Evolutionary conservation across 177 flowering plant genomes (phyloP).

Genomic region (Telopea speciosissima): DNA sequence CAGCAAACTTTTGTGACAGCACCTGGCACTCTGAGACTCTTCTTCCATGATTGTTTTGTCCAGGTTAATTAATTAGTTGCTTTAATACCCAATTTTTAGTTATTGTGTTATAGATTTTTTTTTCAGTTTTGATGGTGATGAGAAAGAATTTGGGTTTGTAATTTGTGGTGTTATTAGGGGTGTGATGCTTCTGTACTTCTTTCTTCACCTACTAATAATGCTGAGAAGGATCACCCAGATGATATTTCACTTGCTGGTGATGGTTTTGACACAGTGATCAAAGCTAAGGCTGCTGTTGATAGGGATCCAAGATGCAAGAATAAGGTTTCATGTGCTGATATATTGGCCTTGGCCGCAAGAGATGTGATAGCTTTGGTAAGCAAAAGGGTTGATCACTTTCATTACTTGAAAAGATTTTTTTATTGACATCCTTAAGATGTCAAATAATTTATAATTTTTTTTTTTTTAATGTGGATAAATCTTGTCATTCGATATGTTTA

Average conservation of each 20-base stretch:
- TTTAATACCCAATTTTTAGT: too few relatives aligned
- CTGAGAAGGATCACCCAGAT: conserved; percentile 66
- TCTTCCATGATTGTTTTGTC: conserved; percentile 75
- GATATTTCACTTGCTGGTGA: conserved; percentile 70
- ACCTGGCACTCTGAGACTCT: conserved; percentile 64
- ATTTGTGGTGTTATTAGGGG: conserved; percentile 32
- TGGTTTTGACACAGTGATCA: conserved; percentile 70
- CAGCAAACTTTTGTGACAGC: conserved; percentile 62
- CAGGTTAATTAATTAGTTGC: conserved; percentile 31
- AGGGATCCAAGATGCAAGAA: conserved; percentile 43
- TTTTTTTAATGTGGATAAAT: too few relatives aligned
- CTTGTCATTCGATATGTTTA: too few relatives aligned
- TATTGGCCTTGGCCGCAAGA: conserved; percentile 65
- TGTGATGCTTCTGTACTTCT: conserved; percentile 67
- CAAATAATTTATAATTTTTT: too few relatives aligned
- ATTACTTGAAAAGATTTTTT: too few relatives aligned
- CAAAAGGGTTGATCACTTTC: too few relatives aligned
- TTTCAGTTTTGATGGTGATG: background rate
- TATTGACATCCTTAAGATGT: too few relatives aligned
- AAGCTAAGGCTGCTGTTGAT: conserved; percentile 75
- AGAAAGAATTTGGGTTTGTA: background rate
- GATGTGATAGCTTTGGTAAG: conserved; percentile 58
- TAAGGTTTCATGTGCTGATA: conserved; percentile 79
- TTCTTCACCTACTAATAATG: conserved; percentile 23
- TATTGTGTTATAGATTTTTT: too few relatives aligned